Percentiles rank a stretch among this genome's conserved stretches.
Evolutionary conservation across 805 yeast genomes (phyloP).

Genomic region (Cyberlindnera saturnus): DNA sequence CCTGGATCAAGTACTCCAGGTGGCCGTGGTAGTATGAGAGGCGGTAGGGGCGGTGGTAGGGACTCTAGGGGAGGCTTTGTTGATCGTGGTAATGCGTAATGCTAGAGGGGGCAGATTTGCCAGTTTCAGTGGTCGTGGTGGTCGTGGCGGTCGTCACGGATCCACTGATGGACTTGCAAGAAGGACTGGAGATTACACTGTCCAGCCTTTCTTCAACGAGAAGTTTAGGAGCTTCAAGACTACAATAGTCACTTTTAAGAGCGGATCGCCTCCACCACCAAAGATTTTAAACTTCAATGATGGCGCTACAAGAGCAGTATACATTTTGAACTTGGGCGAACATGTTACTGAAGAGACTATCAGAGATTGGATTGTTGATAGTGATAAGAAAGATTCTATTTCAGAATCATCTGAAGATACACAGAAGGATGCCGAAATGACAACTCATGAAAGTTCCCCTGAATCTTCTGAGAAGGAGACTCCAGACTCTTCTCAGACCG

Average conservation of each 20-base stretch:
- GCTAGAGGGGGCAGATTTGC: background rate
- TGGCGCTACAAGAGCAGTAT: constrained; percentile 10
- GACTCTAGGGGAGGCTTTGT: background rate
- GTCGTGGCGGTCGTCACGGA: background rate
- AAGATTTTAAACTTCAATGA: constrained; percentile 12
- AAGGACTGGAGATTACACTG: background rate
- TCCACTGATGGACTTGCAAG: background rate
- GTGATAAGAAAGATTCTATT: background rate
- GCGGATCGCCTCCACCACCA: constrained; percentile 2
- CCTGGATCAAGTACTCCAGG: background rate
- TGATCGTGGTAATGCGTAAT: background rate
- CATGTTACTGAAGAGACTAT: constrained; percentile 12
- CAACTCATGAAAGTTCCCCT: too few relatives aligned
- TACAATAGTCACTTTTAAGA: background rate
- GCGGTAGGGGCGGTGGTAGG: constrained; percentile 1
- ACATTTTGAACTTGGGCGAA: constrained; percentile 8
- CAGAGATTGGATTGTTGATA: constrained; percentile 9
- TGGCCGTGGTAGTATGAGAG: constrained; percentile 3
- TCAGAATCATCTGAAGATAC: too few relatives aligned
- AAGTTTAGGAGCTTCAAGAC: background rate
- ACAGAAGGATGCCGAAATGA: too few relatives aligned
- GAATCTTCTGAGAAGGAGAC: too few relatives aligned
- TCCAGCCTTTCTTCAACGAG: background rate
- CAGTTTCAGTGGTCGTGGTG: background rate
- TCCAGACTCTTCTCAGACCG: background rate